Percentiles rank a stretch among this genome's conserved stretches.
Evolutionary conservation across 1,284 basidiomycete species (phyloP).

Genomic region (Apiotrichum montevideense): DNA sequence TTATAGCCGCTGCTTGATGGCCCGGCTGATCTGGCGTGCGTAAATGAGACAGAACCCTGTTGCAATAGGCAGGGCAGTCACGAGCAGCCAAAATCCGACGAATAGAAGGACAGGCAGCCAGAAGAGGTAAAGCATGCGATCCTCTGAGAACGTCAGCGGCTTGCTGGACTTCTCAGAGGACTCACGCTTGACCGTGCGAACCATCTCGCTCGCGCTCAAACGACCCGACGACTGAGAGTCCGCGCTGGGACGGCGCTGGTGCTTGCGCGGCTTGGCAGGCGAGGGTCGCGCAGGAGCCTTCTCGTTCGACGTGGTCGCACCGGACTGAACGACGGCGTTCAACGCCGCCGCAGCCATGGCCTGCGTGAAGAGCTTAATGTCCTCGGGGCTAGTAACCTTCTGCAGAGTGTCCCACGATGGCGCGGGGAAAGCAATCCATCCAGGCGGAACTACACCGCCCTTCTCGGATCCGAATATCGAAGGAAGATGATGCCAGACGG

Average conservation of each 20-base stretch:
- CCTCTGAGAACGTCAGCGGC: constrained; percentile 53
- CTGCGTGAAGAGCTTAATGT: constrained; percentile 42
- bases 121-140: constrained; percentile 86
- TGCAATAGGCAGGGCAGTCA: constrained; percentile 40
- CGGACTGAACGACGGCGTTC: constrained; percentile 40
- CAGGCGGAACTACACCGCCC: constrained; percentile 12
- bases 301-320: constrained; percentile 24
- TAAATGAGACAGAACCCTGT: constrained; percentile 42
- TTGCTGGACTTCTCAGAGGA: neutral
- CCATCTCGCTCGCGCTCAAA: constrained; percentile 17
- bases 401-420: constrained; percentile 41
- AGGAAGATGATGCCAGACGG: constrained; percentile 33
- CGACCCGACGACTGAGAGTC: constrained; percentile 14
- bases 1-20: constrained; percentile 36
- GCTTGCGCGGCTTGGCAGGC: constrained; percentile 7
- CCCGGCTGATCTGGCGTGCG: constrained; percentile 35
- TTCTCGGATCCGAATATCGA: constrained; percentile 11
- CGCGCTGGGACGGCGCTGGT: constrained; percentile 10
- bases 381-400: constrained; percentile 40
- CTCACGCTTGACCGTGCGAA: constrained; percentile 53
- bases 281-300: constrained; percentile 2
- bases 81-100: constrained; percentile 43
- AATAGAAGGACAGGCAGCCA: constrained; percentile 78
- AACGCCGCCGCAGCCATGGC: constrained; percentile 42
- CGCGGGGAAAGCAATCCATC: constrained; percentile 38